Evolutionary conservation across 2,329 filamentous ascomycete species (phyloP), one percentile per base, ranked within the genome.

Genomic region (Scedosporium aurantiacum): DNA sequence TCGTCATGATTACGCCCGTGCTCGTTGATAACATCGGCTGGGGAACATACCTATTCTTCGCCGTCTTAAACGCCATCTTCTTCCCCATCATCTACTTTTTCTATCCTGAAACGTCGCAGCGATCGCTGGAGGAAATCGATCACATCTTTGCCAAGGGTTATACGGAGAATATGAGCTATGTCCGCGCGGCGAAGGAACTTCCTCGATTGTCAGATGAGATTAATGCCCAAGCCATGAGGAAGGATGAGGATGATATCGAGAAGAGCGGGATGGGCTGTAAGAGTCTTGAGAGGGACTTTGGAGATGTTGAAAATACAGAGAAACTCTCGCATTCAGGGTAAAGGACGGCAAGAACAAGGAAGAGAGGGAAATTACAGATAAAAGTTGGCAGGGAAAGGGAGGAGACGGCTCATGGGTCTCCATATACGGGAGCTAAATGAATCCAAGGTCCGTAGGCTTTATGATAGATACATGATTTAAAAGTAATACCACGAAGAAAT

Each of bases 1-100:
- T 86, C 63, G 83, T 83, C 0, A 92, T 92, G 76, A 90, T 91
- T 76, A 91, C 89, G 0, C 87, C 89, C 0, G 91, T 91, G 72
- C 91, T 92, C 65, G 75, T 87, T 4, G 73, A 80, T 55, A 76
- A 78, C 16, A 80, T 76, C 5, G 72, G 70, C 3, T 82, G 74
- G 68, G 79, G 79, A 8, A 79, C 79, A 0, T 86, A 85, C 64
- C 76, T 84, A 55, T 86, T 87, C 73, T 87, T 86, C 64, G 69
- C 71, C 4, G 69, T 69, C 25, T 75, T 79, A 56, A 75, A 76
- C 64, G 74, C 74, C 23, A 68, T 73, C 6, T 78, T 79, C 45
- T 69, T 78, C 7, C 72, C 77, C 5, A 72, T 74, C 14, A 78
- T 77, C 4, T 80, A 78, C 67, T 72, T 79, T 63, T 72, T 78